phyloP scores from a whole-genome alignment of 768 basidiomycete species.

The Termitomyces sp. region DNA sequence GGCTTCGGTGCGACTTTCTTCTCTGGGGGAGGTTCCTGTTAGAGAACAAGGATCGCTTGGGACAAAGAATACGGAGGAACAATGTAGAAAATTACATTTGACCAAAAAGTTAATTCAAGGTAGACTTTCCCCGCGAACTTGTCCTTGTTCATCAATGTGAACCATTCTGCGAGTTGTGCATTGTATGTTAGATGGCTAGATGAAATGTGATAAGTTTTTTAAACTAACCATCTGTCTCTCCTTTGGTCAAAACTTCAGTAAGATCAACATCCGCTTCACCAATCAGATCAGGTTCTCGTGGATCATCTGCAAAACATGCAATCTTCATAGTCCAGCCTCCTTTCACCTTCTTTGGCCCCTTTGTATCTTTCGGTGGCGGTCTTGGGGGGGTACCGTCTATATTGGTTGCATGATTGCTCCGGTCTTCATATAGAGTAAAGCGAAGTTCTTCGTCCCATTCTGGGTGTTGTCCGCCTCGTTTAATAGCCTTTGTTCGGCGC shows the following conservation, averaged over 20 bases:
- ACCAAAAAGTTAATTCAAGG: constrained; percentile 95
- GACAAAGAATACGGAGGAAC: neutral
- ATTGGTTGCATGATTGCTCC: constrained; percentile 38
- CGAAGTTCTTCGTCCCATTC: constrained; percentile 99
- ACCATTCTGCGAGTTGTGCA: constrained; percentile 68
- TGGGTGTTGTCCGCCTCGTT: constrained; percentile 95
- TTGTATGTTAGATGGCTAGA: constrained; percentile 1
- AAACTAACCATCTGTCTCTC: constrained; percentile 89
- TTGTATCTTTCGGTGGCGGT: constrained; percentile 58
- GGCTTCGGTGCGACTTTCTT: constrained; percentile 53
- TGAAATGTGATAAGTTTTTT: neutral
- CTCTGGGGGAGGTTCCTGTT: constrained; percentile 72
- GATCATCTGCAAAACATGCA: constrained; percentile 91
- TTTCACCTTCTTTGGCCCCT: constrained; percentile 45
- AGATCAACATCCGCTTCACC: constrained; percentile 88
- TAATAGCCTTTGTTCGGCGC: constrained; percentile 87
- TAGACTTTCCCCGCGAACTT: constrained; percentile 96
- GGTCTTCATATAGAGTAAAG: constrained; percentile 82
- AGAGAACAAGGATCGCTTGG: neutral
- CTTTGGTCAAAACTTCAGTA: constrained; percentile 85
- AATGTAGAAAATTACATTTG: constrained; percentile 61
- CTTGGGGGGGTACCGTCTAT: constrained; percentile 53
- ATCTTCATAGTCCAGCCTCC: constrained; percentile 74
- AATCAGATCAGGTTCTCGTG: constrained; percentile 92
- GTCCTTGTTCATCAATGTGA: constrained; percentile 82